Base-by-base conservation (phyloP, 345 rosid species). In the Citrus trifoliata region DNA sequence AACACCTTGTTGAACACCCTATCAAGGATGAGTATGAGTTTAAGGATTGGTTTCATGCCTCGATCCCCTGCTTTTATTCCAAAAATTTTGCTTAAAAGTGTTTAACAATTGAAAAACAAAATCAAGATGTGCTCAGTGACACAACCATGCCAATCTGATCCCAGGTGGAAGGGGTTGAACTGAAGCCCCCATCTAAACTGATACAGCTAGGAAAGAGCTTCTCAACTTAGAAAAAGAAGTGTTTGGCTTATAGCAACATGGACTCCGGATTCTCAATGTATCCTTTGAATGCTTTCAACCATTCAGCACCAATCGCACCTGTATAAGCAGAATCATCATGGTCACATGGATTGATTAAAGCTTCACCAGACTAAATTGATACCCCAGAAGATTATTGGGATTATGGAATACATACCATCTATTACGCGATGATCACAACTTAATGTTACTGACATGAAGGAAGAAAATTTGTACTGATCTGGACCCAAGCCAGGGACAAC, bases 391-490 rank as follows among this genome's bases (percentile, higher is more conserved):
- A 78, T 5, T 4, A 4, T 33, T 27, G 70, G 42, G 63, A 42
- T 46, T 3, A 13, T 46, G 51, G 51, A 46, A 13, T 77, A 60
- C 86, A 7, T 83, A 94, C 98, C 98, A 83, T 96, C 98, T n/a
- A 94, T 90, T 21, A 94, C 98, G 63, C 98, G 99, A 79, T 96
- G 99, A 85, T 96, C 99, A 42, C 98, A 96, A 82, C 98, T 96
- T 74, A 94, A 88, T 19, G 99, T 94, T 73, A 90, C 93, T 2
- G 97, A 80, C 98, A 96, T 89, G 84, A 85, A 90, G 19, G 98
- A 93, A 76, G 99, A 93, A 21, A 89, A 83, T 59, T 90, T 84
- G 88, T 81, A 94, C 28, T 93, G 89, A 28, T 90, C 95, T 3
- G 92, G 84, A 60, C 87, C 91, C 6, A 76, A 86, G 79, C 93